Base-by-base conservation (phyloP, 1,284 basidiomycete species). In the Rhodotorula sp. region DNA sequence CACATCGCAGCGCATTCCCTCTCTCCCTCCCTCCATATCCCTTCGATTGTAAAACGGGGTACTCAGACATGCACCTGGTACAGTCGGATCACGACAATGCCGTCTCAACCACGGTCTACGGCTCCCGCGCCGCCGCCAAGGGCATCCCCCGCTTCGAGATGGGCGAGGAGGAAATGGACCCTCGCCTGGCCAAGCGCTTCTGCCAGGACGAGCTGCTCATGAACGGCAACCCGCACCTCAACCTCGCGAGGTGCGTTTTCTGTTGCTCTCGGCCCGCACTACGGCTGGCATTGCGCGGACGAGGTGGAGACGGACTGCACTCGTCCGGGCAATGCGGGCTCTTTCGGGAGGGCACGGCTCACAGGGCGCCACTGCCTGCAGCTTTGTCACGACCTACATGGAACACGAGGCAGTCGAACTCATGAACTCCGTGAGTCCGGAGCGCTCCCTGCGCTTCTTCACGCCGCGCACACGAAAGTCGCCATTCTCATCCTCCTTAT, bases 81-180 rank as follows among this genome's bases (percentile, higher is more conserved):
- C n/a, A 66, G 29, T 52, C 68, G 0, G 31, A 26, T 1, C 58
- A 67, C n/a, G 75, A 74, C 12, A 69, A 79, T 39, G 67, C 70
- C 46, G 66, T 79, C 62, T 77, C 75, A 8, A 71, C 77, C 6
- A 78, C 78, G 29, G 78, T 82, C 16, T 81, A 82, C 64, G 80
- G 81, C 16, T 77, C 74, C 18, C 66, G 75, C 2, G 71, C 70
- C 39, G 79, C 79, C 5, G 65, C 68, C 2, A 58, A 68, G 6
- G 70, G 70, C 21, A 74, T 78, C 49, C 69, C 71, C 5, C 60
- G 74, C 26, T 77, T 74, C 65, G 76, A 77, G 66, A 63, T 78
- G 64, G 56, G 51, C 21, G 76, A 78, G 26, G 71, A 78, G 15
- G 76, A 76, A 67, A 70, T 78, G 67, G 46, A 47, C 7, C 58